These are phyloP conservation scores for Russula earlei DNA, from an alignment of 768 basidiomycete genomes.

Conservation along the genomic window DNA sequence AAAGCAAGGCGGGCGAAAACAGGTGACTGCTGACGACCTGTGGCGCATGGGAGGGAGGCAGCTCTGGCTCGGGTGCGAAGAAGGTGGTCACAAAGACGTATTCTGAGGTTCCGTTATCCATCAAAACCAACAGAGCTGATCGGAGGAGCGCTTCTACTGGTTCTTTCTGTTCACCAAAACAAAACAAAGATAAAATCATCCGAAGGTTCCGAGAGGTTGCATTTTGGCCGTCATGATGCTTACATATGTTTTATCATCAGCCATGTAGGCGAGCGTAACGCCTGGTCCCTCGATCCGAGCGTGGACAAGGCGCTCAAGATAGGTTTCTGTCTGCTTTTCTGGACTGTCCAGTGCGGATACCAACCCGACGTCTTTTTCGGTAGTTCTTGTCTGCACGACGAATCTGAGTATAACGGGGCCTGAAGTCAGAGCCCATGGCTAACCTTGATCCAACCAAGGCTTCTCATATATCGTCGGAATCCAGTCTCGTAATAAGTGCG, in stretches of 20 bases:
- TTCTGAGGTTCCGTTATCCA: slow-evolving; percentile 92
- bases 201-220: background rate
- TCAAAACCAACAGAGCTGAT: slow-evolving; percentile 78
- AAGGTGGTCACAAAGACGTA: slow-evolving; percentile 82
- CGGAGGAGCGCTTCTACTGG: slow-evolving; percentile 77
- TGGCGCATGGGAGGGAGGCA: slow-evolving; percentile 9
- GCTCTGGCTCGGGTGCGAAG: slow-evolving; percentile 39
- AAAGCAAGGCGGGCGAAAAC: slow-evolving; percentile 32
- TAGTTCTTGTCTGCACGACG: slow-evolving; percentile 44
- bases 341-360: slow-evolving; percentile 36
- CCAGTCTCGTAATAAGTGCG: slow-evolving; percentile 94
- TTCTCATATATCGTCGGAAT: slow-evolving; percentile 81
- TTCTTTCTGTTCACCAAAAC: slow-evolving; percentile 47
- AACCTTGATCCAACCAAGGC: slow-evolving; percentile 72
- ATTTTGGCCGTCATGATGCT: slow-evolving; percentile 26
- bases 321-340: slow-evolving; percentile 30
- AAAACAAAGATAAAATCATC: background rate
- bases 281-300: slow-evolving; percentile 73
- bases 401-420: background rate
- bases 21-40: slow-evolving; percentile 18
- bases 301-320: slow-evolving; percentile 51
- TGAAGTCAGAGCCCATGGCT: slow-evolving; percentile 2
- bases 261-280: slow-evolving; percentile 78
- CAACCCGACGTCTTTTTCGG: slow-evolving; percentile 64
- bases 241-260: slow-evolving; percentile 82